Conservation (phyloP, 768 basidiomycete species). For the Mrakia blollopis region DNA sequence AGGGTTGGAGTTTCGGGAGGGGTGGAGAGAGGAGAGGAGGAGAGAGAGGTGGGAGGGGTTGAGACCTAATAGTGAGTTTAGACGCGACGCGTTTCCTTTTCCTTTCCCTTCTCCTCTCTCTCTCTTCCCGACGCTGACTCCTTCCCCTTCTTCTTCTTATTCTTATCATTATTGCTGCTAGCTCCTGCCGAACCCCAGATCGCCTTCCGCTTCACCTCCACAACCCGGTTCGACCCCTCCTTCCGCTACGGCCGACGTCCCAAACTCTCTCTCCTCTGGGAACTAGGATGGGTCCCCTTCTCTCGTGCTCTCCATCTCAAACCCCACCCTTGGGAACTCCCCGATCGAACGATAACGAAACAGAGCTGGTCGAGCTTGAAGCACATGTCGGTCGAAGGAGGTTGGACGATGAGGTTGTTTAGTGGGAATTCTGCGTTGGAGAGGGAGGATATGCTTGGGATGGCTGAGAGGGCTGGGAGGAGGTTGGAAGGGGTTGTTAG, state of each 20-base stretch:
- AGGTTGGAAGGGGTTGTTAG: conserved; percentile 14
- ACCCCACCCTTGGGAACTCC: conserved; percentile 38
- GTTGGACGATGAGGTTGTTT: conserved; percentile 21
- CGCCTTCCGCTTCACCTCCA: conserved; percentile 41
- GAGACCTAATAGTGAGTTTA: background rate
- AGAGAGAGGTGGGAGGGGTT: background rate
- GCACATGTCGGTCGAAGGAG: background rate
- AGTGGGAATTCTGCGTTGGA: background rate
- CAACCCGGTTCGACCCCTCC: conserved; percentile 35
- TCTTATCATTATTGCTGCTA: no score
- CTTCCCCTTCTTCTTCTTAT: background rate
- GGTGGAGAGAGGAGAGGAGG: background rate
- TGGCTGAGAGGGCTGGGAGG: conserved; percentile 4
- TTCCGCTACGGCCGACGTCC: conserved; percentile 42
- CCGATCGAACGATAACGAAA: conserved; percentile 38
- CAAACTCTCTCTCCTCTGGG: conserved; percentile 42
- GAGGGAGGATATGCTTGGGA: background rate
- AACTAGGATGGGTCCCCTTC: conserved; percentile 40
- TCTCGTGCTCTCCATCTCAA: conserved; percentile 37
- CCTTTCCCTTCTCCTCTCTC: conserved; percentile 21
- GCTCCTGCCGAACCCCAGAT: conserved; percentile 40
- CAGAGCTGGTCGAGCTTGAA: conserved; percentile 35
- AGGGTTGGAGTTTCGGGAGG: background rate
- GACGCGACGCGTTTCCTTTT: background rate
- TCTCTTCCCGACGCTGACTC: background rate